Evolutionary conservation across 2,329 filamentous ascomycete species (phyloP), one percentile per base, ranked within the genome.

Genomic region (Ophiostoma sp.): DNA sequence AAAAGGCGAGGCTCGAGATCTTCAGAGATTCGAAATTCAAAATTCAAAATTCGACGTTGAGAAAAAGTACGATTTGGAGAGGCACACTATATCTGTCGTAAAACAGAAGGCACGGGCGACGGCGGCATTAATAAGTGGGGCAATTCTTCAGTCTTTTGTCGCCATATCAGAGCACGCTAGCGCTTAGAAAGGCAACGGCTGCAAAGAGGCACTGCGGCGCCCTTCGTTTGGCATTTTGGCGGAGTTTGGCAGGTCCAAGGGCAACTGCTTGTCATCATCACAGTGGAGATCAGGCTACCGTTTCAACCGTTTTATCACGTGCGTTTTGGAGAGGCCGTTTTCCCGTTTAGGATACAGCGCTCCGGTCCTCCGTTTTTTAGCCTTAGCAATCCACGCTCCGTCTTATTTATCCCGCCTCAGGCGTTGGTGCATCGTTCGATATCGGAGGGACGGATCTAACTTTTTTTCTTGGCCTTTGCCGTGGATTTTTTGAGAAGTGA

Each of bases 361-460:
- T 36, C 48, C 48, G 11, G 28, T 69, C 31, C 36, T 70, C 55
- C 55, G 55, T 71, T 71, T 63, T 39, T 45, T 25, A 45, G 33
- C 50, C 50, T 59, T 71, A 11, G 33, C 36, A 66, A 66, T 45
- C 61, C 61, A n/a, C 22, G 22, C 61, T 66, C 61, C 61, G 61
- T 66, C 61, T 45, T 66, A 66, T 63, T 45, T 19, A 28, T 42
- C 36, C 11, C 11, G 36, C 36, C 22, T 33, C 59, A 64, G 59
- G 36, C 36, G 19, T n/a, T 42, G 59, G 59, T 11, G 19, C 61
- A 70, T 74, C 72, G 45, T 71, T 64, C 72, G 72, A 73, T 68
- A 64, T 70, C 71, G 71, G 68, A 70, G 72, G 64, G 59, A 71
- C 45, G 70, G 48, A 63, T 48, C 28, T 52, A 55, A 0, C n/a